Conservation (phyloP, 2,329 filamentous ascomycete genomes). For the Aspergillus hiratsukae region DNA sequence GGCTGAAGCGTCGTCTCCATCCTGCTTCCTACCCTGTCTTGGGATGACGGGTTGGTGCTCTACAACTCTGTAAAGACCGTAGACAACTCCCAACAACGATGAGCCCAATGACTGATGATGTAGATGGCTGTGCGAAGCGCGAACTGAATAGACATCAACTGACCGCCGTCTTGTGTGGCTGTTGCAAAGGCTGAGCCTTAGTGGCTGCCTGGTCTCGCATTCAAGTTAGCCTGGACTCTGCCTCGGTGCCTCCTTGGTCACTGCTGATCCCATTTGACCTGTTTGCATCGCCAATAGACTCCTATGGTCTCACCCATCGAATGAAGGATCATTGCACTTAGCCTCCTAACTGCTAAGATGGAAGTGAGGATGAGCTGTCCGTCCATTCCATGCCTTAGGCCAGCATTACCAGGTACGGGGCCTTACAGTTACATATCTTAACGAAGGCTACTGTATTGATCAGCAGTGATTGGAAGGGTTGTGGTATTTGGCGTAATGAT, state of each 20-base stretch:
- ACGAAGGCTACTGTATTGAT: not conserved
- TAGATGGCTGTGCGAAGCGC: not conserved
- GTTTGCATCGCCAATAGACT: not conserved
- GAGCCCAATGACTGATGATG: not conserved
- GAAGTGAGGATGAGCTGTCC: not conserved
- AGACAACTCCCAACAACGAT: not conserved
- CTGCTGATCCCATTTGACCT: not conserved
- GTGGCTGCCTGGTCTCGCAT: not conserved
- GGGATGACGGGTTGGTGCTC: not conserved
- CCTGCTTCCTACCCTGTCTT: not conserved
- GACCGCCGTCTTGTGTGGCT: not conserved
- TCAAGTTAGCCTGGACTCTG: not conserved
- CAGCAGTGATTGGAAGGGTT: not conserved
- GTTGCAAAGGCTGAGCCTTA: not conserved
- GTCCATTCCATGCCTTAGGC: not conserved
- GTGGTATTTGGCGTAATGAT: not conserved
- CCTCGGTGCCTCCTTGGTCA: not conserved
- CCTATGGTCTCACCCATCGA: not conserved
- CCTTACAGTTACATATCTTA: not conserved
- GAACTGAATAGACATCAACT: not conserved
- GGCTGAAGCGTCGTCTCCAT: not conserved
- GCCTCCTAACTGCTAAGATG: not conserved
- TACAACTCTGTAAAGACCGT: no score
- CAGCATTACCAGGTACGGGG: not conserved
- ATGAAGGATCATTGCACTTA: not conserved